phyloP scores from a whole-genome alignment of 1,284 basidiomycete species.

The Moesziomyces globuligerus region DNA sequence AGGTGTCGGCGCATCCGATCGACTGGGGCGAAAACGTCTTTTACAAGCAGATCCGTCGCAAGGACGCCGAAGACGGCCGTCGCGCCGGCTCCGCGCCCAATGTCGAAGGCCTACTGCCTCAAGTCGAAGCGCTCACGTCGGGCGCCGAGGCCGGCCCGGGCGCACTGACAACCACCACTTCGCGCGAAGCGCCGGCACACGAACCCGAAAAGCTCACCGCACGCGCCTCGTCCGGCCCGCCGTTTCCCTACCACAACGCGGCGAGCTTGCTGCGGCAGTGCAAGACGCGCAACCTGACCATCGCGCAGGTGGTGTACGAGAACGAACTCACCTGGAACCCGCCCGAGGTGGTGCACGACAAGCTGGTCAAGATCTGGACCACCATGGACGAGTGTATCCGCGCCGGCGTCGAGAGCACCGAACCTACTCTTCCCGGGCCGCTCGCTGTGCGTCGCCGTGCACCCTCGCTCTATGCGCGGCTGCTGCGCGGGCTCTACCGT shows the following conservation, averaged over 20 bases:
- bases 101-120: slow-evolving; percentile 9
- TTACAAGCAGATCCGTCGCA: slow-evolving; percentile 92
- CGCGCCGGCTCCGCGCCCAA: slow-evolving; percentile 58
- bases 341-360: slow-evolving; percentile 56
- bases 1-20: slow-evolving; percentile 68
- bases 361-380: slow-evolving; percentile 75
- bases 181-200: not conserved
- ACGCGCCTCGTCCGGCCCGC: slow-evolving; percentile 71
- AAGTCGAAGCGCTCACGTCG: slow-evolving; percentile 17
- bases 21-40: slow-evolving; percentile 87
- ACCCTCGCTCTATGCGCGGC: slow-evolving; percentile 73
- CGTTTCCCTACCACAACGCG: slow-evolving; percentile 85
- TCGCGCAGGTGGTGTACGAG: slow-evolving; percentile 81
- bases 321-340: slow-evolving; percentile 76
- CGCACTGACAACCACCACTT: not conserved
- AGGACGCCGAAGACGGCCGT: slow-evolving; percentile 79
- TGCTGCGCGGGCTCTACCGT: slow-evolving; percentile 80
- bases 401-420: slow-evolving; percentile 81
- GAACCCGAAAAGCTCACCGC: slow-evolving; percentile 23
- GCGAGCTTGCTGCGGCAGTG: slow-evolving; percentile 81
- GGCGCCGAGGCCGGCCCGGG: not conserved
- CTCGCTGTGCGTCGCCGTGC: slow-evolving; percentile 69
- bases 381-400: slow-evolving; percentile 96
- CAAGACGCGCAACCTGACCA: slow-evolving; percentile 79
- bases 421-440: slow-evolving; percentile 83